phyloP scores from a whole-genome alignment of 768 basidiomycete genomes.

The Chalciporus chontae region DNA sequence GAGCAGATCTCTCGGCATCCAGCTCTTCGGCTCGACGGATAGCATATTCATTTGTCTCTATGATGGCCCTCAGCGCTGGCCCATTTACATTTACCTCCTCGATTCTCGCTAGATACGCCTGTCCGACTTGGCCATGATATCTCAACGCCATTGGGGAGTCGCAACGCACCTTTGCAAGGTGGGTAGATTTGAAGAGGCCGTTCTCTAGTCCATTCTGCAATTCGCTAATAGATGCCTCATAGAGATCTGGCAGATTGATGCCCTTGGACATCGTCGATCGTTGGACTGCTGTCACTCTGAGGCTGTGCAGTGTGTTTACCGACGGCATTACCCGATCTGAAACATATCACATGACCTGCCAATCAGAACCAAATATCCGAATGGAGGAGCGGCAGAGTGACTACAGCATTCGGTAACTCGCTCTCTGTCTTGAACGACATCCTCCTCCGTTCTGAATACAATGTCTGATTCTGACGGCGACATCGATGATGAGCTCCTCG shows the following conservation, averaged over 20 bases:
- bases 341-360: conserved; percentile 10
- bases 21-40: conserved; percentile 48
- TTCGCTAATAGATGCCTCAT: conserved; percentile 55
- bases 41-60: conserved; percentile 55
- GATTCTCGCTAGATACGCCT: conserved; percentile 67
- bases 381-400: not conserved
- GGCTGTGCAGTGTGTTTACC: conserved; percentile 7
- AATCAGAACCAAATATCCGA: conserved; percentile 22
- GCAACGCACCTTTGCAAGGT: conserved; percentile 53
- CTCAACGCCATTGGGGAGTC: too few species aligned
- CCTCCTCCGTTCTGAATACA: conserved; percentile 4
- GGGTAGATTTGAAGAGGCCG: conserved; percentile 53
- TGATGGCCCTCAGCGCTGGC: conserved; percentile 51
- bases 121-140: not conserved
- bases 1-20: conserved; percentile 48
- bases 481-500: conserved; percentile 72
- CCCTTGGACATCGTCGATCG: not conserved
- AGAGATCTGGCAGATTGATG: conserved; percentile 45
- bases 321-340: conserved; percentile 9
- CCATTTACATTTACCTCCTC: conserved; percentile 67
- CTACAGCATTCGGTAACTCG: not conserved
- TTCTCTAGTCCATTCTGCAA: conserved; percentile 50
- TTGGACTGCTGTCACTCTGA: not conserved
- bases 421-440: not conserved
- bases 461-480: conserved; percentile 54